Conservation (phyloP, 1,139 yeast species). For the Petasospora rhodanensis region DNA sequence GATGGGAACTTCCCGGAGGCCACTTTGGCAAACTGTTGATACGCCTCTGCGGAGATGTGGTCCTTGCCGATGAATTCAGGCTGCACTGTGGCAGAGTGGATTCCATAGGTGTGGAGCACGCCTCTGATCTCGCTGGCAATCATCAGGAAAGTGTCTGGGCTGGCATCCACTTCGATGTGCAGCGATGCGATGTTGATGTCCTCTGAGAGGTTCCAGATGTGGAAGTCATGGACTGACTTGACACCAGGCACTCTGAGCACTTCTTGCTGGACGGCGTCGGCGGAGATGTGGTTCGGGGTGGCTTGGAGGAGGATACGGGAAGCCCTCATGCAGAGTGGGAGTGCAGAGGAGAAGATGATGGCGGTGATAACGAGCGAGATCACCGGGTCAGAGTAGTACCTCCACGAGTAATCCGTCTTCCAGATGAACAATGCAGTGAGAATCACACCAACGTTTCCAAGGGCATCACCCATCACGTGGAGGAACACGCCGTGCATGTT, state of each 20-base stretch:
- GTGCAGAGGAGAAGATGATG: constrained; percentile 85
- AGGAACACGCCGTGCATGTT: constrained; percentile 97
- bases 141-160: constrained; percentile 62
- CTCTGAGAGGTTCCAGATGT: constrained; percentile 94
- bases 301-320: constrained; percentile 89
- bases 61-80: constrained; percentile 59
- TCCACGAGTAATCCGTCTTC: constrained; percentile 90
- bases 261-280: constrained; percentile 67
- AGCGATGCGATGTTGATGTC: constrained; percentile 82
- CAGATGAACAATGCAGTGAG: constrained; percentile 85
- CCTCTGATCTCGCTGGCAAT: constrained; percentile 75
- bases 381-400: constrained; percentile 78
- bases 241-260: constrained; percentile 68
- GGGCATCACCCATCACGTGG: constrained; percentile 93
- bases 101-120: constrained; percentile 77
- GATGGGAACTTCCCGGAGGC: constrained; percentile 31
- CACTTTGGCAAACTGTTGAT: constrained; percentile 32
- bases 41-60: constrained; percentile 25
- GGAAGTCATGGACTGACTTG: constrained; percentile 87
- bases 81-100: constrained; percentile 92
- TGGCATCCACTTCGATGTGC: constrained; percentile 69
- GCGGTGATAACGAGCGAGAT: constrained; percentile 81
- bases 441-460: constrained; percentile 94
- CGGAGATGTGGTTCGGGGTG: constrained; percentile 77
- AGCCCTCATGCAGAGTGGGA: constrained; percentile 84